These are phyloP conservation scores for Voacanga thouarsii DNA, from an alignment of 257 asterid genomes.

Conservation along the genomic window DNA sequence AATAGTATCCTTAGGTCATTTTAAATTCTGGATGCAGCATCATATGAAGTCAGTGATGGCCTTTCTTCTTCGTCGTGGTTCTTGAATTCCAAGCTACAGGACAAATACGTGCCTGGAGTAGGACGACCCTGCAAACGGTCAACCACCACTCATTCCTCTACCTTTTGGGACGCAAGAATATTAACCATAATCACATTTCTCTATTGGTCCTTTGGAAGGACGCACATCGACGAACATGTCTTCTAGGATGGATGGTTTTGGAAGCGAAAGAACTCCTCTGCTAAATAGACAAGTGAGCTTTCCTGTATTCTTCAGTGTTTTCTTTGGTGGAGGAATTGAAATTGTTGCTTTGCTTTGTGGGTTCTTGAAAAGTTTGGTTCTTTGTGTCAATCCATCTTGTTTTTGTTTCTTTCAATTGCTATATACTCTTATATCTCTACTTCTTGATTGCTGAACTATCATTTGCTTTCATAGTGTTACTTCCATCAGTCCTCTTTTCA, in stretches of 20 bases:
- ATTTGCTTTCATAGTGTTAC: not conserved
- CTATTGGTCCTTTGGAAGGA: not conserved
- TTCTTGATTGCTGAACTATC: not conserved
- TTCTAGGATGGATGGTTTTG: slow-evolving; percentile 46
- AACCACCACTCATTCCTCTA: not conserved
- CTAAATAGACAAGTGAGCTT: slow-evolving; percentile 46
- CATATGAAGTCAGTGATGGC: too few species aligned
- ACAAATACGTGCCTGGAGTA: not conserved
- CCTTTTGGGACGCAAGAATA: not conserved
- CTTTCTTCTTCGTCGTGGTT: not conserved
- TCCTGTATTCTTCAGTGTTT: not conserved
- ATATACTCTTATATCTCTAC: not conserved
- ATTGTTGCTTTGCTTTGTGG: not conserved
- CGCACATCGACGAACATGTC: slow-evolving; percentile 11
- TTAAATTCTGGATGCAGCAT: too few species aligned
- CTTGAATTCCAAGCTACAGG: not conserved
- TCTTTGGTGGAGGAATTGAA: not conserved
- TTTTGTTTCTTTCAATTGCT: not conserved
- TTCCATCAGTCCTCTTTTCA: not conserved
- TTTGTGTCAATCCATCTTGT: not conserved
- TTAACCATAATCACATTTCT: not conserved
- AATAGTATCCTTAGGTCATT: too few species aligned
- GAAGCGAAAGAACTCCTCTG: slow-evolving; percentile 49
- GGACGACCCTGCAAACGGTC: too few species aligned
- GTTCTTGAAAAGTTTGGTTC: not conserved